These are phyloP conservation scores for Viridothelium virens DNA, from an alignment of 495 filamentous ascomycete genomes.

Conservation along the genomic window DNA sequence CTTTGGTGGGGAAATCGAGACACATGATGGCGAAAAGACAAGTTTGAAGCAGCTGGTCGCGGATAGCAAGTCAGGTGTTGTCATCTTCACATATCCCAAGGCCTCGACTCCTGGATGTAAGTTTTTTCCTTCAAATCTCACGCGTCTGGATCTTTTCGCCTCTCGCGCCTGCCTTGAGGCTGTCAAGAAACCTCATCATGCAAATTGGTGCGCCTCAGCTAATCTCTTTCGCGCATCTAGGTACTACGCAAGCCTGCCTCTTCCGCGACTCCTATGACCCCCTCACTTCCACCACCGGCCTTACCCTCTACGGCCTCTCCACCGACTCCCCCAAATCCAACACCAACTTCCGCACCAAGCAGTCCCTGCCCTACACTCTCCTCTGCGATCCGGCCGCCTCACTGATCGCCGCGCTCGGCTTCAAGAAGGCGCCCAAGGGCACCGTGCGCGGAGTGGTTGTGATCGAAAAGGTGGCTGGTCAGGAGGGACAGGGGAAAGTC, in stretches of 20 bases:
- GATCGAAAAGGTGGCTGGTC: conserved; percentile 53
- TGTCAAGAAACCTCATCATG: no score
- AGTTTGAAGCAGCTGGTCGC: conserved; percentile 71
- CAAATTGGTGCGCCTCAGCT: not conserved
- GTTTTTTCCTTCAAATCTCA: conserved; percentile 31
- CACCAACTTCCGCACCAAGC: conserved; percentile 80
- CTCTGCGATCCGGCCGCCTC: conserved; percentile 70
- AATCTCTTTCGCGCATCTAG: conserved; percentile 37
- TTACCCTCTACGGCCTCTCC: conserved; percentile 82
- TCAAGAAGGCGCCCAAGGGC: conserved; percentile 40
- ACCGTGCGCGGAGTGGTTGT: conserved; percentile 80
- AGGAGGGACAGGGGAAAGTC: conserved; percentile 46
- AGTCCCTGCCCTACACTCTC: conserved; percentile 79
- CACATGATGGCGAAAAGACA: conserved; percentile 69
- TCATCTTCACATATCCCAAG: conserved; percentile 92
- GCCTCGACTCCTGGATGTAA: conserved; percentile 93
- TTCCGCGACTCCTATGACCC: conserved; percentile 77
- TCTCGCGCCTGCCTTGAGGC: no score
- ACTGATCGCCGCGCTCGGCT: conserved; percentile 44
- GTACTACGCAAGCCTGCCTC: conserved; percentile 85
- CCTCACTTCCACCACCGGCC: conserved; percentile 63
- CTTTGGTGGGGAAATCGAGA: conserved; percentile 79
- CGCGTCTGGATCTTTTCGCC: no score
- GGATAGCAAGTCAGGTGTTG: conserved; percentile 74
- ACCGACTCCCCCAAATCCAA: conserved; percentile 82